These are phyloP conservation scores for Neofusicoccum sp. DNA, from an alignment of 2,329 filamentous ascomycete species.

Conservation along the genomic window DNA sequence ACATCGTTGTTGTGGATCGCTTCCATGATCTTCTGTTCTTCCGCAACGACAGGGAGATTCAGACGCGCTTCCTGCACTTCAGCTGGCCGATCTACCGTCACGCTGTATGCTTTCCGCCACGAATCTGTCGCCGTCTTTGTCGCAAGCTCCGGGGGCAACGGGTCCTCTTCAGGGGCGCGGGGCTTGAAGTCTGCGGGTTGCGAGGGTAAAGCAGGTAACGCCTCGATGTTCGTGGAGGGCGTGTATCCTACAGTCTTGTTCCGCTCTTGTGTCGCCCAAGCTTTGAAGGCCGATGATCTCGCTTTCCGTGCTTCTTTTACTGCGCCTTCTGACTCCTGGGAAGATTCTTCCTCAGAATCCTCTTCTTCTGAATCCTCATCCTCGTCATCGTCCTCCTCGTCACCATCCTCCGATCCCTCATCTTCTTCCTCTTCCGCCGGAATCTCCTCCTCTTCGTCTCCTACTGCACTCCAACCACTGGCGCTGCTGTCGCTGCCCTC, in stretches of 20 bases:
- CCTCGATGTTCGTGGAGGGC: constrained; percentile 44
- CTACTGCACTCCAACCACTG: constrained; percentile 9
- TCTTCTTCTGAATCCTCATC: constrained; percentile 34
- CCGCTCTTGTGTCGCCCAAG: constrained; percentile 85
- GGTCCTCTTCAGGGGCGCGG: constrained; percentile 69
- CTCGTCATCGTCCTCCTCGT: constrained; percentile 29
- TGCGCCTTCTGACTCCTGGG: constrained; percentile 38
- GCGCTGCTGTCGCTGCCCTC: constrained; percentile 27
- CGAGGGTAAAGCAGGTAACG: constrained; percentile 26
- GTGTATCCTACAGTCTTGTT: constrained; percentile 78
- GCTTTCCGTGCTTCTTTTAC: constrained; percentile 45
- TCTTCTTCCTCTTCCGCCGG: constrained; percentile 42
- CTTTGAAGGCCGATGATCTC: constrained; percentile 77
- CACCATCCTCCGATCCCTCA: constrained; percentile 26
- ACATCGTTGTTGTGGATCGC: constrained; percentile 89
- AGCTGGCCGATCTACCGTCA: constrained; percentile 68
- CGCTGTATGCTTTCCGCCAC: constrained; percentile 73
- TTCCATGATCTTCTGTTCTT: constrained; percentile 98
- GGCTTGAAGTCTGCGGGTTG: constrained; percentile 68
- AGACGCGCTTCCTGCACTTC: constrained; percentile 79
- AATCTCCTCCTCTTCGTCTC: constrained; percentile 30
- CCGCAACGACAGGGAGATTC: constrained; percentile 84
- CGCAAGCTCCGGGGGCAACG: constrained; percentile 67
- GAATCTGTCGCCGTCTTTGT: constrained; percentile 58
- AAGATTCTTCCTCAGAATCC: constrained; percentile 33